A percentile compares a stretch with the other conserved stretches of the same genome.
These are phyloP conservation scores for Strobilomyces dryophilus DNA, from an alignment of 768 basidiomycete genomes.

Conservation along the genomic window DNA sequence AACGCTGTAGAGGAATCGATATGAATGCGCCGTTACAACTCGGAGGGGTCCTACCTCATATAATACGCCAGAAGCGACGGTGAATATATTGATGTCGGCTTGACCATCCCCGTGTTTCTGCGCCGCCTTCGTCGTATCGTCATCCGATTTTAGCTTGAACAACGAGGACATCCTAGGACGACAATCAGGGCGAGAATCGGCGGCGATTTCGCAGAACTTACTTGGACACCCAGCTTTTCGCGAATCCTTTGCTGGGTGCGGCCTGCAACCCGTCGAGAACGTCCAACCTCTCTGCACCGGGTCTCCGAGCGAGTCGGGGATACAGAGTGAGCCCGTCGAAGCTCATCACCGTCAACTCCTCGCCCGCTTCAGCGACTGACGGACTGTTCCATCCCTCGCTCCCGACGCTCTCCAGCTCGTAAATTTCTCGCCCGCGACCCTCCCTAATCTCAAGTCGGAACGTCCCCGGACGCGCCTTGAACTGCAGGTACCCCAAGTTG, in stretches of 20 bases:
- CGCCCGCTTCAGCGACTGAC: conserved; percentile 60
- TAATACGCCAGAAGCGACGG: conserved; percentile 92
- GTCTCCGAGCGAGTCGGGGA: conserved; percentile 64
- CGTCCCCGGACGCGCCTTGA: conserved; percentile 88
- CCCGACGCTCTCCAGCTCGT: conserved; percentile 78
- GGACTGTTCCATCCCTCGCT: conserved; percentile 87
- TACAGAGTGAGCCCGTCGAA: conserved; percentile 90
- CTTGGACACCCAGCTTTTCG: conserved; percentile 52
- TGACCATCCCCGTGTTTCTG: conserved; percentile 38
- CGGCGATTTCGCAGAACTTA: conserved; percentile 25
- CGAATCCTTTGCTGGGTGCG: conserved; percentile 27
- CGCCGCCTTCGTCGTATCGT: conserved; percentile 12
- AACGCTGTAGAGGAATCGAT: conserved; percentile 54
- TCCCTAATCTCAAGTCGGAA: conserved; percentile 79
- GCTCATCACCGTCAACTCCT: conserved; percentile 75
- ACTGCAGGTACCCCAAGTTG: conserved; percentile 94
- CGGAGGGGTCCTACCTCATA: conserved; percentile 70
- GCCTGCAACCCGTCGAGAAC: conserved; percentile 55
- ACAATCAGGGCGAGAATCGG: conserved; percentile 2
- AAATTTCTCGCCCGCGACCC: conserved; percentile 79
- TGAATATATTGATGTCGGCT: conserved; percentile 98
- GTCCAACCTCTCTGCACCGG: conserved; percentile 79
- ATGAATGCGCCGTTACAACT: background rate
- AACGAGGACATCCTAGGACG: conserved; percentile 41
- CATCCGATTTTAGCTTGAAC: conserved; percentile 32